phyloP scores from a whole-genome alignment of 2,329 filamentous ascomycete genomes.

The Fusarium bulbicola region DNA sequence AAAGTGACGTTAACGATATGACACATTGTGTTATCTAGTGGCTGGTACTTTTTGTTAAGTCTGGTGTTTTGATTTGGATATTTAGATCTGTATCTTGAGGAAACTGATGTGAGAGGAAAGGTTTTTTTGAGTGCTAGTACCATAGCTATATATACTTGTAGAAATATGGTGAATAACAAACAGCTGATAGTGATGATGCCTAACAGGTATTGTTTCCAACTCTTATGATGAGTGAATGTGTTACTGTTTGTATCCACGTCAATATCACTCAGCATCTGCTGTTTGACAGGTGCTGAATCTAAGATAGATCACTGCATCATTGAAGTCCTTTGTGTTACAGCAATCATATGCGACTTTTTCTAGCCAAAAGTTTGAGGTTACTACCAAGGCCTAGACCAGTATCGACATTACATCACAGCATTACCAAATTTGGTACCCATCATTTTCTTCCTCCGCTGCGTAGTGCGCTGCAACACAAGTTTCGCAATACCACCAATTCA shows the following conservation, averaged over 20 bases:
- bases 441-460: neutral
- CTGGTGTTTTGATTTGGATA: neutral
- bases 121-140: fast-evolving
- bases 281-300: neutral
- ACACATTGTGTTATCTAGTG: neutral
- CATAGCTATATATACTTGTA: neutral
- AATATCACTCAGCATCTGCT: too few relatives aligned
- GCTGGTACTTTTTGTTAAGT: fast-evolving
- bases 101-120: neutral
- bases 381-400: too few relatives aligned
- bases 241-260: fast-evolving
- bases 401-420: too few relatives aligned
- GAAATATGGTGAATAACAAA: neutral
- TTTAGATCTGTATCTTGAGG: neutral
- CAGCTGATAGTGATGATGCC: fast-evolving
- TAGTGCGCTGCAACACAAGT: neutral
- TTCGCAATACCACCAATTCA: neutral
- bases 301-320: neutral
- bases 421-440: neutral
- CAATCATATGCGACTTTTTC: too few relatives aligned
- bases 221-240: neutral
- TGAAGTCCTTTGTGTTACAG: too few relatives aligned
- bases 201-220: fast-evolving
- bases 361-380: fast-evolving
- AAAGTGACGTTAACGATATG: neutral